phyloP scores from a whole-genome alignment of 2,329 filamentous ascomycete species.

The Trichoderma simmonsii region DNA sequence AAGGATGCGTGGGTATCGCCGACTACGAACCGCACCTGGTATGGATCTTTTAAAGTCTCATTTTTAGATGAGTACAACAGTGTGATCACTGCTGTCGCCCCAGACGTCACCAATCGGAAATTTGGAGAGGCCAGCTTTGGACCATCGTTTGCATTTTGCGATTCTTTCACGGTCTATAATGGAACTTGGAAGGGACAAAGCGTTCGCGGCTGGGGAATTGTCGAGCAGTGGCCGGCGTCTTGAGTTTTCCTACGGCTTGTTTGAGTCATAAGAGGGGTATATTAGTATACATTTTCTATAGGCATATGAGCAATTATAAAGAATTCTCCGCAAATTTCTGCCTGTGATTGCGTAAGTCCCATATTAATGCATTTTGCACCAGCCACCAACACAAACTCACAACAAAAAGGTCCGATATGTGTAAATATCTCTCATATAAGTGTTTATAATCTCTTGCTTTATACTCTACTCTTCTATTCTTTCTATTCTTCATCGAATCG shows the following conservation, averaged over 20 bases:
- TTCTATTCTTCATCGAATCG: not conserved
- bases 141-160: not conserved
- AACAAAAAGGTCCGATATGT: not conserved
- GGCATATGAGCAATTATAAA: not conserved
- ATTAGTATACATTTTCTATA: not conserved
- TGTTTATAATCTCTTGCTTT: not conserved
- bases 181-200: not conserved
- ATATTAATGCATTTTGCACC: not conserved
- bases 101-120: not conserved
- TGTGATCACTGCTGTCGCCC: not conserved
- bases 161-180: not conserved
- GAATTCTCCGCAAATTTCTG: not conserved
- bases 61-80: not conserved
- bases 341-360: not conserved
- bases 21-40: not conserved
- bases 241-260: not conserved
- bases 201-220: not conserved
- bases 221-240: not conserved
- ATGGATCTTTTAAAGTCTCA: not conserved
- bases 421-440: not conserved
- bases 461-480: not conserved
- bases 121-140: not conserved
- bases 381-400: not conserved
- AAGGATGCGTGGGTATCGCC: not conserved
- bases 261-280: not conserved